A percentile compares a stretch with the other conserved stretches of the same genome.
phyloP scores from a whole-genome alignment of 805 yeast genomes.

The Metschnikowia henanensis region DNA sequence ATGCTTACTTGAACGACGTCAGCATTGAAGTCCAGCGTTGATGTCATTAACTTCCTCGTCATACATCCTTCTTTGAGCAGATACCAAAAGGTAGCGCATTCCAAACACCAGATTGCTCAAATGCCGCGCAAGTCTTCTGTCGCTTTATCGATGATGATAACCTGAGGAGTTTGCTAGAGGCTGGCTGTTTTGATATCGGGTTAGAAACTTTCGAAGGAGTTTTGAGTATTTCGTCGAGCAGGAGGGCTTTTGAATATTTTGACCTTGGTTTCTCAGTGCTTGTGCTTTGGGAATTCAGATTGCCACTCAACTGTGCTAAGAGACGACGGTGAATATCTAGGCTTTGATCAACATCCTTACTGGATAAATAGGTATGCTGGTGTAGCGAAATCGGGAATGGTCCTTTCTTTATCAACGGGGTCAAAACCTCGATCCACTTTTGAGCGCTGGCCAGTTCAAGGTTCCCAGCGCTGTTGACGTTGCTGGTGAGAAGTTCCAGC shows the following conservation, averaged over 20 bases:
- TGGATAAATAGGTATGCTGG: slow-evolving; percentile 1
- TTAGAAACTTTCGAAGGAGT: not conserved
- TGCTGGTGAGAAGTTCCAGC: not conserved
- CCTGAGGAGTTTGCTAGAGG: no score
- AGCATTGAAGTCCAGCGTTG: no score
- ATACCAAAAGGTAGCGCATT: no score
- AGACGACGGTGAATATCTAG: slow-evolving; percentile 1
- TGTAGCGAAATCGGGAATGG: slow-evolving; percentile 7
- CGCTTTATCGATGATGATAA: no score
- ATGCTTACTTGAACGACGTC: no score
- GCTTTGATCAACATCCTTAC: not conserved
- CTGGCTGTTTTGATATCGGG: not conserved
- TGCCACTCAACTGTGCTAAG: not conserved
- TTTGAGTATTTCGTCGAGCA: slow-evolving; percentile 10
- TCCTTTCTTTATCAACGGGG: not conserved
- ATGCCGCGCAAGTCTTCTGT: no score
- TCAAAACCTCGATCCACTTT: not conserved
- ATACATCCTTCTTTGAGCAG: no score
- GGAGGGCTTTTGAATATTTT: slow-evolving; percentile 8
- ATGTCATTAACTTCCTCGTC: no score
- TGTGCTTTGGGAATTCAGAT: no score
- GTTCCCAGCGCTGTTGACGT: no score
- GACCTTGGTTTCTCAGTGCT: not conserved
- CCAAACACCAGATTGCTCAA: no score
- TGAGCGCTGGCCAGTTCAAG: not conserved